Base-by-base conservation (phyloP, 1,284 basidiomycete genomes). In the Xerocomus cyaneibrunnescens region DNA sequence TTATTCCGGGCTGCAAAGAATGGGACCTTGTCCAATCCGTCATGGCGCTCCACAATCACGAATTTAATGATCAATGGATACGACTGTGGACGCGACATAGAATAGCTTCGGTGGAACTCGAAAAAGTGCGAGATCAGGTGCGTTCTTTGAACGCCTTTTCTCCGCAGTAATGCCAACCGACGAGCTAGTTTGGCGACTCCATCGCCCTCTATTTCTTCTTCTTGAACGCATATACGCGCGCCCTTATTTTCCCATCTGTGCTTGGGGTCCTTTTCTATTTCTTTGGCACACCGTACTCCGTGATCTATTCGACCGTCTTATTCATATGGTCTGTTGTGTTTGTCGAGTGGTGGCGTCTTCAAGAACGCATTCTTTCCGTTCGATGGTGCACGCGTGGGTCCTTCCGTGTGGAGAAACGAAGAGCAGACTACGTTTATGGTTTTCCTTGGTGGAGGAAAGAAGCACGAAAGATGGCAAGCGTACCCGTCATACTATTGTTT, bases 191-290 rank as follows among this genome's bases (percentile, higher is more conserved):
- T 65, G 92, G 94, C 14, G 92, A 93, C 62, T 79, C 84, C 1
- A 76, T 96, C 14, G 91, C 92, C n/a, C 80, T 95, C 23, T 97
- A 98, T 72, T 97, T 95, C 69, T 82, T 84, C 48, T 97, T 95
- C 74, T 77, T 98, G 10, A 81, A 85, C 3, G 82, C 83, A 52
- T 98, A 98, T 74, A 89, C 92, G 0, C 79, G 80, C 34, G 84
- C 86, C 27, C 80, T 95, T 31, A 62, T 86, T 16, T 81, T 91
- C 52, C 87, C 89, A 5, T 80, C 89, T 4, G 67, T 66, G 3
- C 71, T 87, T 19, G 89, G 89, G 0, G 59, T 83, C 23, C 44
- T 76, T 13, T 82, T 80, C 62, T 87, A 81, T 70, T 79, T 84
- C 68, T 78, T 85, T 65, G 80, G 81, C 17, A 78, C 77, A 8